phyloP scores from a whole-genome alignment of 495 filamentous ascomycete genomes.

The Penicillium goetzii region DNA sequence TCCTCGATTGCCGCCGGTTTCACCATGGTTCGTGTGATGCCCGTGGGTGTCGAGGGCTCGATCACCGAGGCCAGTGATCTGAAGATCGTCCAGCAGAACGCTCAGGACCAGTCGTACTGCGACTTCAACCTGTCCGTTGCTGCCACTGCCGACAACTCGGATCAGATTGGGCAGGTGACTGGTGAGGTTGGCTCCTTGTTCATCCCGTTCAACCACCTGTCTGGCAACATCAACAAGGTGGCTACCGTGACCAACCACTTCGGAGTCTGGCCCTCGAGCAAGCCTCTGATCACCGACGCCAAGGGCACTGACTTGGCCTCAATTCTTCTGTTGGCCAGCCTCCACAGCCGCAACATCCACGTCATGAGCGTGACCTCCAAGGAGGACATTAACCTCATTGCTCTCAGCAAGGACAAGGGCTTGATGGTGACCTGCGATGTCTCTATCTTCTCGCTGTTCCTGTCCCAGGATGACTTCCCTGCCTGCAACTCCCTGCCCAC shows the following conservation, averaged over 20 bases:
- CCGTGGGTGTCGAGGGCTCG: constrained; percentile 71
- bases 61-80: constrained; percentile 73
- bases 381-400: constrained; percentile 81
- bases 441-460: constrained; percentile 78
- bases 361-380: constrained; percentile 81
- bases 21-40: constrained; percentile 83
- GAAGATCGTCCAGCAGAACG: constrained; percentile 76
- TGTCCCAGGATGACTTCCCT: constrained; percentile 75
- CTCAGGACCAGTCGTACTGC: constrained; percentile 66
- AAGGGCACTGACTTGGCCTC: constrained; percentile 83
- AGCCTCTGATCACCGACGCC: constrained; percentile 85
- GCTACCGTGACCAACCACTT: constrained; percentile 82
- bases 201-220: constrained; percentile 86
- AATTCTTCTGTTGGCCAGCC: constrained; percentile 75
- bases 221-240: constrained; percentile 85
- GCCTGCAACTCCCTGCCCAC: constrained; percentile 70
- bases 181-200: constrained; percentile 82
- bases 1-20: constrained; percentile 79
- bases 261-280: constrained; percentile 76
- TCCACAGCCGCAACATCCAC: constrained; percentile 83
- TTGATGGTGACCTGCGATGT: constrained; percentile 86
- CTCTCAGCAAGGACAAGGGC: constrained; percentile 80
- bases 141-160: constrained; percentile 75
- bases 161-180: constrained; percentile 72
- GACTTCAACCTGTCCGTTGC: constrained; percentile 88